Evolutionary conservation across 1,284 basidiomycete genomes (phyloP).

Genomic region (Schizophyllum commune): DNA sequence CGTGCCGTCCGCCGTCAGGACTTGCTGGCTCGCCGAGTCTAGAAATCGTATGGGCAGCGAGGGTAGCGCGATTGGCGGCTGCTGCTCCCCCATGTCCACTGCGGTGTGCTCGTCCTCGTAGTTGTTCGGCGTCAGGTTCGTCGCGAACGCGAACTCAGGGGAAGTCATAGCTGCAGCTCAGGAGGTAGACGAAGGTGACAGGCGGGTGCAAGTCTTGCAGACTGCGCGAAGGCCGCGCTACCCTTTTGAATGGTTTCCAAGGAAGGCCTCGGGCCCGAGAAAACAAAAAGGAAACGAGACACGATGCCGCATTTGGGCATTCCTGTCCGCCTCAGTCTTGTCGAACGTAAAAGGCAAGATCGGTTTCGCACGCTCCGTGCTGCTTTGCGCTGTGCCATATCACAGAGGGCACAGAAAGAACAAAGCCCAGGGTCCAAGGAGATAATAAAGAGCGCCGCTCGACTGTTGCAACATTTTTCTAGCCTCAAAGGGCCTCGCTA

Average conservation of each 20-base stretch:
- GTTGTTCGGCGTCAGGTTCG: conserved; percentile 9
- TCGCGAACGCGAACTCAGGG: conserved; percentile 9
- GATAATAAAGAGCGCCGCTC: neutral
- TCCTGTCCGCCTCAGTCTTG: neutral
- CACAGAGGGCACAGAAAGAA: neutral
- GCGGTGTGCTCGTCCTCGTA: conserved; percentile 1
- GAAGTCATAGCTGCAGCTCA: conserved; percentile 6
- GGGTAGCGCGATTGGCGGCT: neutral
- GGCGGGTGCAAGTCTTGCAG: neutral
- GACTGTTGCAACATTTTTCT: neutral
- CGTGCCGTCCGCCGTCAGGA: neutral
- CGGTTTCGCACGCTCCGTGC: neutral
- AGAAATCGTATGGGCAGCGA: neutral
- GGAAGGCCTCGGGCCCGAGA: conserved; percentile 9
- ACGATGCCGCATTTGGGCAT: neutral
- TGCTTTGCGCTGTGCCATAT: neutral
- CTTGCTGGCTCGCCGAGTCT: neutral
- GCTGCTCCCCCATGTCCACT: neutral
- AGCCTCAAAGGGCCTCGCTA: neutral
- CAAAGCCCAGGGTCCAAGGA: neutral
- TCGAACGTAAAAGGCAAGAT: neutral
- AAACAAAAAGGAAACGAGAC: conserved; percentile 17
- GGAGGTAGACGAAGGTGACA: neutral
- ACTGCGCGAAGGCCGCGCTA: neutral
- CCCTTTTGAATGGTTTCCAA: neutral